phyloP scores from a whole-genome alignment of 257 asterid species.

The Fraxinus americana region DNA sequence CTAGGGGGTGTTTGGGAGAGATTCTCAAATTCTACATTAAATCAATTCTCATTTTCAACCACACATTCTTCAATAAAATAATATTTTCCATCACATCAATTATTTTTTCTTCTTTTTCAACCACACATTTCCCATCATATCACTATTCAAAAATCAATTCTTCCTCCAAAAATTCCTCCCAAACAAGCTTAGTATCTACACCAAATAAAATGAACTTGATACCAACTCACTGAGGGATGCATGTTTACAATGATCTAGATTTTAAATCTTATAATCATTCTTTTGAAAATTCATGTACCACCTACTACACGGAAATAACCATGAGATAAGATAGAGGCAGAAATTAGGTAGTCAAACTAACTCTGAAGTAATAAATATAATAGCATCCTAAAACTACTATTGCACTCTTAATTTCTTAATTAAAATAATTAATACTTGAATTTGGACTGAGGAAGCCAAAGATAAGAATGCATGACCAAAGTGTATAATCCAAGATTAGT shows the following conservation, averaged over 20 bases:
- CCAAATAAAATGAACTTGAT: neutral
- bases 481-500: neutral
- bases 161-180: too few relatives aligned
- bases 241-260: neutral
- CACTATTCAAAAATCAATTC: too few relatives aligned
- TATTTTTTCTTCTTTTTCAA: too few relatives aligned
- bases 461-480: neutral
- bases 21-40: too few relatives aligned
- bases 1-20: too few relatives aligned
- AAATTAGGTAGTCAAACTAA: neutral
- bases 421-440: neutral
- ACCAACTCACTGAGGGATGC: neutral
- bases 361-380: neutral
- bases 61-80: too few relatives aligned
- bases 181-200: too few relatives aligned
- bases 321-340: neutral
- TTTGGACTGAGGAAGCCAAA: neutral
- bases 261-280: neutral
- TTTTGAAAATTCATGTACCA: neutral
- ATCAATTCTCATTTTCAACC: too few relatives aligned
- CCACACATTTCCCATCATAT: too few relatives aligned
- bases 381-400: neutral
- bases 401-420: neutral
- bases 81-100: too few relatives aligned
- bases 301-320: neutral